These are phyloP conservation scores for Pulicaria dysenterica DNA, from an alignment of 129 eudicot genomes.

Conservation along the genomic window DNA sequence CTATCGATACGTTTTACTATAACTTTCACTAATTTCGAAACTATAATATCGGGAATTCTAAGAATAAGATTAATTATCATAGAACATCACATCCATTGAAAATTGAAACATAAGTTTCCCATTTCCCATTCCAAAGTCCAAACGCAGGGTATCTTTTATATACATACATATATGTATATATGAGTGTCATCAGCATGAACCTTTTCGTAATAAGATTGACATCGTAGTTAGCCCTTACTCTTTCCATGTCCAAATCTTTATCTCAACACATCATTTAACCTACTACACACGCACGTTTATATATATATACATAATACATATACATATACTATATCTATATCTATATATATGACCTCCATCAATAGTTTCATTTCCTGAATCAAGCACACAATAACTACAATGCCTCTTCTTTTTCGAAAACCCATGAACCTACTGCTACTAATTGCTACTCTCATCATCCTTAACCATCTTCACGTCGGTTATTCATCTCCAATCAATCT, in stretches of 20 bases:
- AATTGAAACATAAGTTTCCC: too few species aligned
- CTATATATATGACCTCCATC: not conserved
- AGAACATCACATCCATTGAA: too few species aligned
- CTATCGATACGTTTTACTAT: too few species aligned
- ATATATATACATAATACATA: not conserved
- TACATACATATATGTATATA: conserved; percentile 13
- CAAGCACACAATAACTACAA: conserved; percentile 27
- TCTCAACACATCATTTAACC: conserved; percentile 14
- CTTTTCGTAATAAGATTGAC: conserved; percentile 31
- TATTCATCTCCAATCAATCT: conserved; percentile 14
- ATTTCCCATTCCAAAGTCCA: too few species aligned
- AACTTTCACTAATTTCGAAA: too few species aligned
- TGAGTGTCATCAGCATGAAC: conserved; percentile 31
- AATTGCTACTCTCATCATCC: conserved; percentile 27
- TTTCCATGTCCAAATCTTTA: conserved; percentile 53
- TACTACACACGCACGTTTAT: conserved; percentile 9
- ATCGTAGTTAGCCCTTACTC: conserved; percentile 47
- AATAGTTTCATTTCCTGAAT: conserved; percentile 19
- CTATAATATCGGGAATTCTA: too few species aligned
- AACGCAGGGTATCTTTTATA: not conserved
- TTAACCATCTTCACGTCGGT: conserved; percentile 33
- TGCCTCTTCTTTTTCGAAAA: conserved; percentile 19
- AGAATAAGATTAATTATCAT: too few species aligned
- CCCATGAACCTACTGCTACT: conserved; percentile 26
- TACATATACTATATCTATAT: not conserved